These are phyloP conservation scores for Pleoardoris graminearum DNA, from an alignment of 2,329 filamentous ascomycete genomes.

Conservation along the genomic window DNA sequence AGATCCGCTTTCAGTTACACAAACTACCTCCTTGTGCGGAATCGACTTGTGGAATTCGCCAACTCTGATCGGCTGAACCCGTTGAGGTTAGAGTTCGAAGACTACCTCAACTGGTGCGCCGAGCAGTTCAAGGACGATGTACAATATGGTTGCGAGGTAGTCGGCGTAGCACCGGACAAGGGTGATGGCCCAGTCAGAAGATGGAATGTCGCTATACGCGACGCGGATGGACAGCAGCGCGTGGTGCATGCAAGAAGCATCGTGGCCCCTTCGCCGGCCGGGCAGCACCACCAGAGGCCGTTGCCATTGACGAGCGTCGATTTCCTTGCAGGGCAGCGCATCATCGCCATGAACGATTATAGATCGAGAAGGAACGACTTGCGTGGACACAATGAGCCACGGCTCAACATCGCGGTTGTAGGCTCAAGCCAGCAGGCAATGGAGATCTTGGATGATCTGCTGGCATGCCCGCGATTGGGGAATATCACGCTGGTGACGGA, in stretches of 20 bases:
- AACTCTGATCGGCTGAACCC: slow-evolving; percentile 45
- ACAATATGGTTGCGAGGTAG: slow-evolving; percentile 36
- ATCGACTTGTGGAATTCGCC: slow-evolving; percentile 40
- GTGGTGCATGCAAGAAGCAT: slow-evolving; percentile 33
- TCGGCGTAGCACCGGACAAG: slow-evolving; percentile 33
- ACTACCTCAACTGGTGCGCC: slow-evolving; percentile 44
- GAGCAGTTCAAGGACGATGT: slow-evolving; percentile 39
- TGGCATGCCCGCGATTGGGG: slow-evolving; percentile 38
- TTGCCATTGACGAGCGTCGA: slow-evolving; percentile 29
- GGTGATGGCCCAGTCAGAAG: slow-evolving; percentile 21
- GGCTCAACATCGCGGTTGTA: slow-evolving; percentile 36
- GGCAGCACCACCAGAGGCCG: slow-evolving; percentile 17
- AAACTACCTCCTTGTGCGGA: slow-evolving; percentile 38
- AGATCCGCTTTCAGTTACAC: slow-evolving; percentile 40
- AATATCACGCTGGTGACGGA: slow-evolving; percentile 43
- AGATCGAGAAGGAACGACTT: slow-evolving; percentile 35
- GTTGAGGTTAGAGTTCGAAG: slow-evolving; percentile 44
- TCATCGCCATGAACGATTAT: slow-evolving; percentile 40
- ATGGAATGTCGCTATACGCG: slow-evolving; percentile 37
- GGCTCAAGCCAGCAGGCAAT: slow-evolving; percentile 33
- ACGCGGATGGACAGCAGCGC: slow-evolving; percentile 27
- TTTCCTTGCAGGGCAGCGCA: slow-evolving; percentile 39
- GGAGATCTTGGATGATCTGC: slow-evolving; percentile 40
- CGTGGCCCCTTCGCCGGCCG: slow-evolving; percentile 30
- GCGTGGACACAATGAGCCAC: slow-evolving; percentile 31